phyloP scores from a whole-genome alignment of 345 rosid species.

The Brassica juncea region DNA sequence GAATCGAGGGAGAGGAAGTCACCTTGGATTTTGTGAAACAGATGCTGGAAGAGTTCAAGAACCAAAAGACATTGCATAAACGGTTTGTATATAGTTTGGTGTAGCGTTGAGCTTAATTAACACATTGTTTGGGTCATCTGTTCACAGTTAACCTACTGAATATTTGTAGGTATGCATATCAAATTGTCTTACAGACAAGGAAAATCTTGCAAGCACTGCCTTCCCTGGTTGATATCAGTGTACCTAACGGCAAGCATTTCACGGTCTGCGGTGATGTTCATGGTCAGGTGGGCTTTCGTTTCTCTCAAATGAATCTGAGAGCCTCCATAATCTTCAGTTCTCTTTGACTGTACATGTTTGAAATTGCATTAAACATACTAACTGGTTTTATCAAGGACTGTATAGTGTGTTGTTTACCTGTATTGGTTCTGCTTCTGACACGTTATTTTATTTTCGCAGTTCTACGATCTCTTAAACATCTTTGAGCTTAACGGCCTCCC shows the following conservation, averaged over 20 bases:
- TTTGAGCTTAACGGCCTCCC: constrained; percentile 98
- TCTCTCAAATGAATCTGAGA: neutral
- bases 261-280: constrained; percentile 99
- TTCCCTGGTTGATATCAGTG: constrained; percentile 76
- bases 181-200: constrained; percentile 84
- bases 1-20: constrained; percentile 82
- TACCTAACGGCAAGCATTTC: constrained; percentile 71
- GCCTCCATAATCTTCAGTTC: neutral
- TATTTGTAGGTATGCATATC: constrained; percentile 80
- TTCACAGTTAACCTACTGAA: too few species aligned
- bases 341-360: neutral
- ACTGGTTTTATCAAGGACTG: neutral
- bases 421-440: constrained; percentile 22
- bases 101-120: constrained; percentile 22
- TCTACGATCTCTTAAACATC: constrained; percentile 87
- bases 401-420: constrained; percentile 2
- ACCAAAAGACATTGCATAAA: constrained; percentile 85
- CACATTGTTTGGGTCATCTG: too few species aligned
- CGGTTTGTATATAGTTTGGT: constrained; percentile 48
- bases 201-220: constrained; percentile 77
- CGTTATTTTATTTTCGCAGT: constrained; percentile 54
- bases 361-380: neutral
- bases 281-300: constrained; percentile 56
- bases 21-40: constrained; percentile 88
- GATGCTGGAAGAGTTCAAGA: constrained; percentile 94